Evolutionary conservation across 1,284 basidiomycete genomes (phyloP), one percentile per base, ranked within the genome.

Genomic region (Sanghuangporus weigelae): DNA sequence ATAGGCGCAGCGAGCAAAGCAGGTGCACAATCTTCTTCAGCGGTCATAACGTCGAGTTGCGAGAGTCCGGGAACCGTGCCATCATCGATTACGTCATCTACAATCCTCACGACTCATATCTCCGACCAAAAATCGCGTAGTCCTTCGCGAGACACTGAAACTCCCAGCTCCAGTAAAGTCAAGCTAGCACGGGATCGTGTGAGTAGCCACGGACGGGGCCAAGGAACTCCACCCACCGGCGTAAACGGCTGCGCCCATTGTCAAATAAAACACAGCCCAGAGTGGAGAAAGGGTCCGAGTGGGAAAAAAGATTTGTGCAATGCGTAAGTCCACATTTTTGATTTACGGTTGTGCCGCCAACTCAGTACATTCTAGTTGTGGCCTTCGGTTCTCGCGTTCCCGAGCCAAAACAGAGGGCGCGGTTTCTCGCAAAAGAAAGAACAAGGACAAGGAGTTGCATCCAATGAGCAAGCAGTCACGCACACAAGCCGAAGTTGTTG

Each of bases 241-340:
- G 79, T 93, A 10, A 76, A 84, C 59, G 84, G 84, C 68, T 96
- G 94, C 75, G 83, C 88, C 14, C 92, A 89, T 70, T 96, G 94
- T 76, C 91, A 89, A 73, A 90, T 82, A 23, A 90, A 86, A 12
- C 86, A 88, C 59, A 94, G 91, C 69, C 95, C 95, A 0, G 96
- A 98, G 74, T 98, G 95, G 95, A 81, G 95, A 70, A 95, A 96
- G 74, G 93, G 90, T 16, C 90, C 90, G 62, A 92, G 84, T 69
- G 94, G 94, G 16, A 90, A 92, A 74, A 96, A 96, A 77, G 92
- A 95, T 73, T 79, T 96, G 54, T 96, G 94, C 75, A 96, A 96
- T 76, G 94, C 94, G 90, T 95, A 76, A 81, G 90, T 67, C 65
- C 63, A 68, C 67, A 60, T 67, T 66, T 64, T 63, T 72, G 58